A percentile compares a stretch with the other conserved stretches of the same genome.
Conservation (phyloP, 2,329 filamentous ascomycete genomes). For the Teratosphaeria gauchensis region DNA sequence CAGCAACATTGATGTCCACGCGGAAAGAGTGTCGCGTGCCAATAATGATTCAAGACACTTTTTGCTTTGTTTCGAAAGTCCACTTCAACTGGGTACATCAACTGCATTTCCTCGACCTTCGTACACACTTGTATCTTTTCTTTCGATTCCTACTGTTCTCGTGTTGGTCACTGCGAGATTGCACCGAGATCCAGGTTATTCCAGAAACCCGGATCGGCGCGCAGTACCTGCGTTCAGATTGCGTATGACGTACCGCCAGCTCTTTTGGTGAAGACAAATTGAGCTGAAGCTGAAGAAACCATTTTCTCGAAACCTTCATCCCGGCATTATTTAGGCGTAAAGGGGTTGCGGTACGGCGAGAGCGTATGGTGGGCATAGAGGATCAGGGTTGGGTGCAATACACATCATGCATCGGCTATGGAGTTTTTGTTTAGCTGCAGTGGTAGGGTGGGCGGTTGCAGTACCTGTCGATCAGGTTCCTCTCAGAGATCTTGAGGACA, state of each 20-base stretch:
- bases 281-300: background rate
- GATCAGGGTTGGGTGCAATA: background rate
- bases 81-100: background rate
- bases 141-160: background rate
- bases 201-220: background rate
- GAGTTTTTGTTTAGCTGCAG: slow-evolving; percentile 1
- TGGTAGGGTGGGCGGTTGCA: background rate
- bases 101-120: background rate
- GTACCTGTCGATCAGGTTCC: slow-evolving; percentile 2
- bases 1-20: background rate
- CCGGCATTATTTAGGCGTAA: background rate
- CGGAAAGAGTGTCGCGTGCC: background rate
- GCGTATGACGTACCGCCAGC: background rate
- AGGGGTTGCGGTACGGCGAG: background rate
- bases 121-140: background rate
- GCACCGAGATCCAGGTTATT: background rate
- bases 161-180: background rate
- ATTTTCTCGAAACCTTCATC: background rate
- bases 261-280: background rate
- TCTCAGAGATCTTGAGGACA: background rate
- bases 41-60: background rate
- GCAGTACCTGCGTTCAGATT: background rate
- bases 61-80: background rate
- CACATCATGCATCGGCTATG: slow-evolving; percentile 3
- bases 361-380: background rate